These are phyloP conservation scores for Sarocladium strictum DNA, from an alignment of 2,329 filamentous ascomycete genomes.

Conservation along the genomic window DNA sequence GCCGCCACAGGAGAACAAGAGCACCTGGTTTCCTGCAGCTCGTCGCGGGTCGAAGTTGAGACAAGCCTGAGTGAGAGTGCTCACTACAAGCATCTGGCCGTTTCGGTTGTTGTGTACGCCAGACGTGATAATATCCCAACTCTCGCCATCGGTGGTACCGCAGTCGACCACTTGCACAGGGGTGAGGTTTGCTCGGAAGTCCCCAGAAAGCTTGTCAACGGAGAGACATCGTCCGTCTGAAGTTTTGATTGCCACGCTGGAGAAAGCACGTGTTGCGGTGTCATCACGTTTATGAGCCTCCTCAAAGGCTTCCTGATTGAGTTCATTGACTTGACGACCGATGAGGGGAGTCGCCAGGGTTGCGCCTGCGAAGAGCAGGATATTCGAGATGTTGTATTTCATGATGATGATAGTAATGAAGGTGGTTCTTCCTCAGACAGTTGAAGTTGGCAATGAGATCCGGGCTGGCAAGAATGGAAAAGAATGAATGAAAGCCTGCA, in stretches of 20 bases:
- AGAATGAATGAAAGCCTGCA: constrained; percentile 25
- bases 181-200: constrained; percentile 42
- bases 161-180: constrained; percentile 40
- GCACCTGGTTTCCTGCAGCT: constrained; percentile 42
- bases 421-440: constrained; percentile 14
- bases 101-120: constrained; percentile 45
- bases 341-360: constrained; percentile 16
- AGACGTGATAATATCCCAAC: constrained; percentile 42
- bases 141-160: constrained; percentile 34
- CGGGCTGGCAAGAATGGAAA: constrained; percentile 3
- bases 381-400: constrained; percentile 13
- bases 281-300: constrained; percentile 40
- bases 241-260: constrained; percentile 38
- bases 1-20: constrained; percentile 54
- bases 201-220: constrained; percentile 40
- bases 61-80: constrained; percentile 51
- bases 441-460: constrained; percentile 4
- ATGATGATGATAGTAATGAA: constrained; percentile 16
- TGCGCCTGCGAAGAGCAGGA: constrained; percentile 20
- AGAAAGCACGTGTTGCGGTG: constrained; percentile 37
- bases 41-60: constrained; percentile 52
- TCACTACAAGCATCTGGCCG: constrained; percentile 46
- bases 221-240: constrained; percentile 39
- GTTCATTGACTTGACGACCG: constrained; percentile 31
- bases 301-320: constrained; percentile 36